phyloP scores from a whole-genome alignment of 257 asterid genomes.

The Gentiana macrophylla region DNA sequence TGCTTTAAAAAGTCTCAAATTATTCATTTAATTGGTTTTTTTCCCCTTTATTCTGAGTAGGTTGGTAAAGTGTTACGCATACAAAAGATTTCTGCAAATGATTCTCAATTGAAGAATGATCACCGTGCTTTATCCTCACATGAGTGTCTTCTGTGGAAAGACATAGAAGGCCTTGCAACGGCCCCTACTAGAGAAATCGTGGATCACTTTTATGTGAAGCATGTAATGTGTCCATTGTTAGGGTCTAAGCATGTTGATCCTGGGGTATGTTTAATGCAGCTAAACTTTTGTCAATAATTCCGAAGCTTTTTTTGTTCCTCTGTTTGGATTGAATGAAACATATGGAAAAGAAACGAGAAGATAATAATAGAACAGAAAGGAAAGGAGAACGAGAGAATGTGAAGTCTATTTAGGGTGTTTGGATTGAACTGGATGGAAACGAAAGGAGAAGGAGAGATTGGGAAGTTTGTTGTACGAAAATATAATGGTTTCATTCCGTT shows the following conservation, averaged over 20 bases:
- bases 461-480: no score
- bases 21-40: not conserved
- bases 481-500: no score
- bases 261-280: conserved; percentile 43
- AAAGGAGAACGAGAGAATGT: no score
- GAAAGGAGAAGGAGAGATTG: no score
- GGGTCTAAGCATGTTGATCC: conserved; percentile 86
- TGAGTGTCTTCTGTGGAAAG: conserved; percentile 63
- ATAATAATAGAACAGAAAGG: no score
- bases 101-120: conserved; percentile 39
- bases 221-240: conserved; percentile 65
- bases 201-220: conserved; percentile 57
- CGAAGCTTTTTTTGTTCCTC: no score
- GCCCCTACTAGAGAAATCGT: conserved; percentile 71
- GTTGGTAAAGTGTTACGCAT: conserved; percentile 77
- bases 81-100: conserved; percentile 52
- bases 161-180: conserved; percentile 43
- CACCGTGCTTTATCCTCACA: conserved; percentile 38
- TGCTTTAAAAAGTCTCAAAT: not conserved
- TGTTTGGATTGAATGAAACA: no score
- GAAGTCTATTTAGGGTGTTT: no score
- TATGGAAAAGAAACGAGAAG: no score
- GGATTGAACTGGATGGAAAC: no score
- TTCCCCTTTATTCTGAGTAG: conserved; percentile 21
- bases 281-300: no score